Evolutionary conservation across 768 basidiomycete genomes (phyloP), one percentile per base, ranked within the genome.

Genomic region (Arthromyces matolae): DNA sequence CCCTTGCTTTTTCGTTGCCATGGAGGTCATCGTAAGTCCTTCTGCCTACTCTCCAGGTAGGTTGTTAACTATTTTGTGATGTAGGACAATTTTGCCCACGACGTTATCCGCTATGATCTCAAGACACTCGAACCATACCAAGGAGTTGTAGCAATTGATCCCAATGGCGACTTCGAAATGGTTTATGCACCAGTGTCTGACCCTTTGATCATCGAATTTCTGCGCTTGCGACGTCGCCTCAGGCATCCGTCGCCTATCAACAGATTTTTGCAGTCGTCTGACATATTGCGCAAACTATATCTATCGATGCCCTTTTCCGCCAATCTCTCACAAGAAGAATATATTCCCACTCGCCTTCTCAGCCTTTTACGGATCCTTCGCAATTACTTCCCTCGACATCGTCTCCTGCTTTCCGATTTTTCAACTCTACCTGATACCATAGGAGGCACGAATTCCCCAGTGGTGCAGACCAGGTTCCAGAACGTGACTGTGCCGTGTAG

Each of bases 61-160:
- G n/a, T n/a, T n/a, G n/a, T n/a, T n/a, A n/a, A n/a, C n/a, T n/a
- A n/a, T n/a, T n/a, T n/a, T n/a, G n/a, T n/a, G n/a, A n/a, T 31
- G 4, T 45, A 92, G 87, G 95, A 98, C 67, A 99, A 99, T 65
- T 95, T 97, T 58, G 86, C 93, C 1, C 95, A 98, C 62, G 96
- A 99, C 61, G 77, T 95, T 58, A 77, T 99, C 33, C 88, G 95
- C 27, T 98, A 97, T 60, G 86, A 94, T 61, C 68, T 88, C 36
- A 70, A 75, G 22, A 89, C 88, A 2, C 73, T 92, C 50, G 71
- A 84, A 56, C 93, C 96, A 0, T 81, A 86, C 39, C 94, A 99
- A 64, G 89, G 84, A 19, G 56, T 90, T 12, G 84, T 98, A 14
- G 78, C 85, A 10, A 75, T 96, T 53, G 85, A 91, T 66, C 71